Conservation (phyloP, 140 eudicot species). For the Oenanthe javanica region DNA sequence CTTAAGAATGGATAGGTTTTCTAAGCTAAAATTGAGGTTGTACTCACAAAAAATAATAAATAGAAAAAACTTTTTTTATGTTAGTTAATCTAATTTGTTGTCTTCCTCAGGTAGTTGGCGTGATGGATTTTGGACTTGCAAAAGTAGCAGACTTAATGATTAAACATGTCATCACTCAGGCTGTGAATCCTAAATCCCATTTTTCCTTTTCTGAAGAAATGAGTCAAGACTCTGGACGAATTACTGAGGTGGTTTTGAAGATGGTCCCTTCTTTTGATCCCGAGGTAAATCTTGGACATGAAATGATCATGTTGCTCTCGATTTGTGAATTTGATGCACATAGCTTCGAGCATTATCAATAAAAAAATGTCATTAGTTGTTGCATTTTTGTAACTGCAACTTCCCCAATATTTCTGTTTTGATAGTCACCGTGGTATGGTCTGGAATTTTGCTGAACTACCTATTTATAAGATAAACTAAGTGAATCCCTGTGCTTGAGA, state of each 20-base stretch:
- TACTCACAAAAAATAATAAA: not conserved
- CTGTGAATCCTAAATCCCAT: conserved; percentile 36
- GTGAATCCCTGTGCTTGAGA: not conserved
- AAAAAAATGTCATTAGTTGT: not conserved
- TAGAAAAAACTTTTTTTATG: not conserved
- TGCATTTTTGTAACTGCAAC: not conserved
- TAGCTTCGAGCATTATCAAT: not conserved
- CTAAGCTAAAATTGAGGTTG: not conserved
- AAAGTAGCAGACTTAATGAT: conserved; percentile 77
- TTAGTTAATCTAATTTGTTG: not conserved
- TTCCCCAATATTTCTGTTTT: not conserved
- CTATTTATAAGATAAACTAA: not conserved
- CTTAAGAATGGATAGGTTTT: not conserved
- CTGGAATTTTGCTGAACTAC: not conserved
- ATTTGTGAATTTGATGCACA: not conserved
- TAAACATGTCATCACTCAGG: conserved; percentile 58
- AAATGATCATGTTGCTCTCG: not conserved
- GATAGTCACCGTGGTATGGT: not conserved
- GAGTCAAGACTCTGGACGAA: conserved; percentile 27
- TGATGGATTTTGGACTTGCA: conserved; percentile 82
- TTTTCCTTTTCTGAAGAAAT: conserved; percentile 40
- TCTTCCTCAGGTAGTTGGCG: conserved; percentile 60
- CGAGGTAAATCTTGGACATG: conserved; percentile 34
- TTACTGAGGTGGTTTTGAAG: conserved; percentile 47
- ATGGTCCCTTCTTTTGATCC: conserved; percentile 35